Evolutionary conservation across 2,329 filamentous ascomycete genomes (phyloP).

Genomic region (Pestalotiopsis sp.): DNA sequence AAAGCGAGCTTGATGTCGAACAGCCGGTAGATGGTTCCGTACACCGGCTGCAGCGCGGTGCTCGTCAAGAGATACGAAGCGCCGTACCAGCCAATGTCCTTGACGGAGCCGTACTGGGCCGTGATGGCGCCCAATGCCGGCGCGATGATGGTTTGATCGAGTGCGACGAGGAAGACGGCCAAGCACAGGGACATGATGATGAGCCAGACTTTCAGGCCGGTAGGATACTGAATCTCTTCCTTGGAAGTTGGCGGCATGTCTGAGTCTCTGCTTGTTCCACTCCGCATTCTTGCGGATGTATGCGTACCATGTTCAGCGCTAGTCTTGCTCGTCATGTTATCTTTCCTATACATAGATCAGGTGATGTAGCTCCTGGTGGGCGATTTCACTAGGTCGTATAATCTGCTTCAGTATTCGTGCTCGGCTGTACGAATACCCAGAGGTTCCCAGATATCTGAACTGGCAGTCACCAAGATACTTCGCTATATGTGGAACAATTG

Average conservation of each 20-base stretch:
- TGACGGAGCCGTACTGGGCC: slow-evolving; percentile 36
- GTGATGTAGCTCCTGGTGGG: background rate
- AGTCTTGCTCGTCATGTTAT: background rate
- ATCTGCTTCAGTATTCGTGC: no score
- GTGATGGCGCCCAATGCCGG: slow-evolving; percentile 39
- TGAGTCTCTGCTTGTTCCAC: background rate
- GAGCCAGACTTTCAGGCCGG: slow-evolving; percentile 8
- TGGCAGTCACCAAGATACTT: no score
- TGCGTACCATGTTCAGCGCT: background rate
- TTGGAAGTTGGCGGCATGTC: background rate
- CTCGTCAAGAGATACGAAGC: slow-evolving; percentile 37
- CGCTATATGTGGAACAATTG: no score
- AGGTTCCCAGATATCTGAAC: no score
- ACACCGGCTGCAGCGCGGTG: slow-evolving; percentile 33
- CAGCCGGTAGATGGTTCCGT: slow-evolving; percentile 36
- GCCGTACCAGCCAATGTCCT: slow-evolving; percentile 49
- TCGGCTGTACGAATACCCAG: no score
- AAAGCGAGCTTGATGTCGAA: slow-evolving; percentile 37
- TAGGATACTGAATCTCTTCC: background rate
- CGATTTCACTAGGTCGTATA: no score
- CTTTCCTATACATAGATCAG: background rate
- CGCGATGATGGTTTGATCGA: slow-evolving; percentile 39
- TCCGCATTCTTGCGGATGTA: background rate
- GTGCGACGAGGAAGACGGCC: slow-evolving; percentile 23
- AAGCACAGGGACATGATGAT: slow-evolving; percentile 25